Evolutionary conservation across 2,329 filamentous ascomycete species (phyloP), one percentile per base, ranked within the genome.

Genomic region (Fusarium citri): DNA sequence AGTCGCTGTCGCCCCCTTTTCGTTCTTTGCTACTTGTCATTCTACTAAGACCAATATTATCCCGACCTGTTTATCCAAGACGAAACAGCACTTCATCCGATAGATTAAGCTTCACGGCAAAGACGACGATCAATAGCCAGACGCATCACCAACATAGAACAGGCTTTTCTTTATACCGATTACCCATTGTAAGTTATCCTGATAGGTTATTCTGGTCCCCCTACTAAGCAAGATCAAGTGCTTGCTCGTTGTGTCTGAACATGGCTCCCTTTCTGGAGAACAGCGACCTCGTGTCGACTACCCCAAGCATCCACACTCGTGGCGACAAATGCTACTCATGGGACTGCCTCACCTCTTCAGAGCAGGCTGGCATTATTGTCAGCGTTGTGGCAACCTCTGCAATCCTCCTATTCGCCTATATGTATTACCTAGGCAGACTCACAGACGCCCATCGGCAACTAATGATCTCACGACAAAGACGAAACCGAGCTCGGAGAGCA

Each of bases 351-450:
- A 81, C 72, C 28, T 47, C 68, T 12, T 68, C 77, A 0, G 75
- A 82, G 45, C 76, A 82, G 34, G 79, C 78, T 23, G 83, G 83
- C 4, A 77, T 83, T 30, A 78, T 84, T 18, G 77, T 81, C 60
- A 80, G 78, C 60, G 71, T 77, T 16, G 58, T 79, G 10, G 59
- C 80, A 9, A 68, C 76, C 4, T 66, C 69, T 6, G 61, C 78
- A 15, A 59, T 78, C 12, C 42, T 82, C 5, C 63, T 73, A 0
- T 41, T 81, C 15, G 53, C 76, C 7, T 78, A 78, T 40, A 76
- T 80, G 73, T 83, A 78, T 73, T 80, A 76, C 43, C 56, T 78
- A 6, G 79, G 78, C 3, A 73, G 58, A n/a, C 64, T 69, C 18
- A 66, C 67, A 15, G 50, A 53, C 6, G 45, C 63, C 9, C 72